Percentiles rank a stretch among this genome's conserved stretches.
These are phyloP conservation scores for Aureobasidium sp. DNA, from an alignment of 2,329 filamentous ascomycete species.

Conservation along the genomic window DNA sequence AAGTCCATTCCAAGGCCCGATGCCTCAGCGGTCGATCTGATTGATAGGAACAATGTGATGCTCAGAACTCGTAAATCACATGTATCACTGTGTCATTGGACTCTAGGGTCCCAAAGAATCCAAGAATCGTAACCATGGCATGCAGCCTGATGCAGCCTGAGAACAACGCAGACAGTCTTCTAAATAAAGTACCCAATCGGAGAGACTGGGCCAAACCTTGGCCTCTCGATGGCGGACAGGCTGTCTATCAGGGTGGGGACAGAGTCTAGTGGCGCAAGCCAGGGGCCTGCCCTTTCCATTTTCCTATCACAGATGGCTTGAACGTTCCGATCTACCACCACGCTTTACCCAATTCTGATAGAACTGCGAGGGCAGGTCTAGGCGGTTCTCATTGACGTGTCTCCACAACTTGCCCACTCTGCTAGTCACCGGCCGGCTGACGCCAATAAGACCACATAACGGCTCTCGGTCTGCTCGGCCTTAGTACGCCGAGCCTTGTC, in stretches of 20 bases:
- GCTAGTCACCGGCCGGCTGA: neutral
- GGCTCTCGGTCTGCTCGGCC: neutral
- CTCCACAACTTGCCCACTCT: neutral
- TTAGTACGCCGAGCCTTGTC: neutral
- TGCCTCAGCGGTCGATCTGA: neutral
- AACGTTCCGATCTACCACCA: neutral
- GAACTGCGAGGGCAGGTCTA: slow-evolving; percentile 9
- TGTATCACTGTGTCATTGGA: slow-evolving; percentile 5
- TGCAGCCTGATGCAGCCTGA: slow-evolving; percentile 10
- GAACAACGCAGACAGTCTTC: slow-evolving; percentile 8
- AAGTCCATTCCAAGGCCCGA: neutral
- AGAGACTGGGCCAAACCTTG: neutral
- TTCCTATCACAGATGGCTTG: slow-evolving; percentile 2
- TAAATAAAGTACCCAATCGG: slow-evolving; percentile 14
- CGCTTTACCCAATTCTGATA: slow-evolving; percentile 9
- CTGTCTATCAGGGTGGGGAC: neutral
- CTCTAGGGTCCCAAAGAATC: slow-evolving; percentile 6
- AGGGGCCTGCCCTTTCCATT: slow-evolving; percentile 8
- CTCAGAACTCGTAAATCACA: neutral
- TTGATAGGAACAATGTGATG: neutral
- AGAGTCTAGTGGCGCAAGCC: slow-evolving; percentile 2
- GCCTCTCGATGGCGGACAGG: neutral
- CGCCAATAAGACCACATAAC: neutral
- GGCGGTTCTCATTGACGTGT: neutral
- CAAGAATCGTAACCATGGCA: neutral